These are phyloP conservation scores for Candida nemodendra DNA, from an alignment of 805 yeast genomes.

Conservation along the genomic window DNA sequence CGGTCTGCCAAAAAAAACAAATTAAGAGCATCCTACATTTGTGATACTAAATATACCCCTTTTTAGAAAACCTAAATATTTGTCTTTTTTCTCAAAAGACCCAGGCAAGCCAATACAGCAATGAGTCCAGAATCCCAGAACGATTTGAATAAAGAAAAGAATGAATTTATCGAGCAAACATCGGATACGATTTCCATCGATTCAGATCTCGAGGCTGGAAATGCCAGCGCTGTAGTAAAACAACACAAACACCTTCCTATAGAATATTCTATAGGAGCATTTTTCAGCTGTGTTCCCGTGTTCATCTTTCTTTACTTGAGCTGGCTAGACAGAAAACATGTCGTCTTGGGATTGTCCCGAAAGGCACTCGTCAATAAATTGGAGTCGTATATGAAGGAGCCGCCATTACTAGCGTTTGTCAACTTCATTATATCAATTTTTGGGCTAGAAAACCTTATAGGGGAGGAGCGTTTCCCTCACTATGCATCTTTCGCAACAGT, in stretches of 20 bases:
- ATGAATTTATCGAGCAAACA: too few relatives aligned
- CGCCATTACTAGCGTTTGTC: constrained; percentile 12
- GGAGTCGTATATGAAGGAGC: constrained; percentile 9
- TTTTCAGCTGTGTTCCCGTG: constrained; percentile 7
- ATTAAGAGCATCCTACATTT: too few relatives aligned
- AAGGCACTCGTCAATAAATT: constrained; percentile 8
- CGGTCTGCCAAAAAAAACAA: too few relatives aligned
- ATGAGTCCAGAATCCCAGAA: too few relatives aligned
- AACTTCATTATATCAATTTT: constrained; percentile 13
- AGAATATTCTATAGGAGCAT: constrained; percentile 6
- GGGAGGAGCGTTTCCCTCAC: constrained; percentile 2
- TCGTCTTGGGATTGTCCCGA: constrained; percentile 8
- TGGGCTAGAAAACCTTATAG: constrained; percentile 13
- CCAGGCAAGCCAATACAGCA: too few relatives aligned
- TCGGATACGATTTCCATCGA: too few relatives aligned
- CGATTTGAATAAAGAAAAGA: too few relatives aligned
- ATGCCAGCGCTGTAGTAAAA: neutral
- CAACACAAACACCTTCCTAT: constrained; percentile 2
- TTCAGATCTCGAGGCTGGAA: neutral
- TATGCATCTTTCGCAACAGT: constrained; percentile 9
- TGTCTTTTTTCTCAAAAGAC: too few relatives aligned
- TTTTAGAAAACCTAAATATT: too few relatives aligned
- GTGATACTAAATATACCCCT: too few relatives aligned
- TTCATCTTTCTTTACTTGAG: constrained; percentile 9
- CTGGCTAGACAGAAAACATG: constrained; percentile 15